phyloP scores from a whole-genome alignment of 495 filamentous ascomycete genomes.

The Astrothelium macrocarpum region DNA sequence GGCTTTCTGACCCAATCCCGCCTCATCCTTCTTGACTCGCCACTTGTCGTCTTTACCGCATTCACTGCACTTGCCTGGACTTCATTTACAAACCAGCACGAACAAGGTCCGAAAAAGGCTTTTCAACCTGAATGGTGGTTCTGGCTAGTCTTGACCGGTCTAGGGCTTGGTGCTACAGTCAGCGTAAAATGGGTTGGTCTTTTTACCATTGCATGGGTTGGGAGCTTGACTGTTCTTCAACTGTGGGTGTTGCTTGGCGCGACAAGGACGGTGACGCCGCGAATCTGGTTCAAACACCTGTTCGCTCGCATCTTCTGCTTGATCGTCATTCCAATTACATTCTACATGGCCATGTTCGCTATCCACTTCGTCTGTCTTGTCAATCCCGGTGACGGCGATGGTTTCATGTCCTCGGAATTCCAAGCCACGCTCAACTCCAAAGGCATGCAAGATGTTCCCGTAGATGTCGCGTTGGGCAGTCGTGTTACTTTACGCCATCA shows the following conservation, averaged over 20 bases:
- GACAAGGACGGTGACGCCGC: constrained; percentile 68
- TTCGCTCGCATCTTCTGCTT: constrained; percentile 85
- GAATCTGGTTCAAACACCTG: constrained; percentile 90
- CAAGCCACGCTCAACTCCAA: constrained; percentile 95
- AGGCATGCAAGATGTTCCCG: constrained; percentile 87
- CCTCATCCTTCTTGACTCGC: constrained; percentile 90
- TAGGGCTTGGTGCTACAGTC: constrained; percentile 80
- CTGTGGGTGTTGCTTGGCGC: constrained; percentile 93
- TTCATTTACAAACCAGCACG: constrained; percentile 93
- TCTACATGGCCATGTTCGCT: constrained; percentile 92
- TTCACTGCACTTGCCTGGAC: constrained; percentile 85
- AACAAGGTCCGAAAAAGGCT: constrained; percentile 76
- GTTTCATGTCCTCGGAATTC: constrained; percentile 99
- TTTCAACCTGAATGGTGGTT: constrained; percentile 94
- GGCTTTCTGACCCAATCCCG: constrained; percentile 89
- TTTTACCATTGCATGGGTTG: constrained; percentile 98
- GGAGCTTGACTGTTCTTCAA: constrained; percentile 79
- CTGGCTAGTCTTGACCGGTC: constrained; percentile 80
- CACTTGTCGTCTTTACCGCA: constrained; percentile 85
- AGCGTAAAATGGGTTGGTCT: constrained; percentile 99
- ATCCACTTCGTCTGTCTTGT: constrained; percentile 89
- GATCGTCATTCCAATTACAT: constrained; percentile 76
- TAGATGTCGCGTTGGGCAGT: constrained; percentile 82
- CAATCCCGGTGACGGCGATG: constrained; percentile 94
- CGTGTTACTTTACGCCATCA: constrained; percentile 78